phyloP scores from a whole-genome alignment of 352 stramenopile genomes.

The Elongisporangium anandrum region DNA sequence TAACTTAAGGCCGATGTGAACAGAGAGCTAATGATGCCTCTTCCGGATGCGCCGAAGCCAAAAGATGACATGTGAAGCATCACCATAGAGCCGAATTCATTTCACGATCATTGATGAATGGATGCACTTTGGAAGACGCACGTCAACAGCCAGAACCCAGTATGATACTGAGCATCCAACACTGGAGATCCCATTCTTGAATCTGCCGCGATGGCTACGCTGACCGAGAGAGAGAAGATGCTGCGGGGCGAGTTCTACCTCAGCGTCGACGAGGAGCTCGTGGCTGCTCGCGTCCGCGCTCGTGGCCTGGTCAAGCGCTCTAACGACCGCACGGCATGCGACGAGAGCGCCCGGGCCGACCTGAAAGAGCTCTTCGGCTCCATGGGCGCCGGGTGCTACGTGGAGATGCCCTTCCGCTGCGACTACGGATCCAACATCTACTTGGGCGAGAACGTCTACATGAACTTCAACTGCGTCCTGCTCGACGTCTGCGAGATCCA shows the following conservation, averaged over 20 bases:
- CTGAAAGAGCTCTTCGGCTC: conserved; percentile 39
- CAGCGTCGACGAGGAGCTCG: conserved; percentile 24
- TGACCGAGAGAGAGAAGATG: conserved; percentile 58
- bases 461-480: conserved; percentile 88
- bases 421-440: conserved; percentile 88
- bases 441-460: conserved; percentile 72
- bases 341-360: conserved; percentile 15
- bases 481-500: conserved; percentile 77
- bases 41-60: no score
- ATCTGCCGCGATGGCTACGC: conserved; percentile 7
- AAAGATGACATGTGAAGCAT: no score
- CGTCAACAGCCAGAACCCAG: no score
- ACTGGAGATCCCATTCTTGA: no score
- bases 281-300: conserved; percentile 26
- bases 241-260: conserved; percentile 56
- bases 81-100: no score
- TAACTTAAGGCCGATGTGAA: no score
- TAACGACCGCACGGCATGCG: conserved; percentile 33
- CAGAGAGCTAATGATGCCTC: no score
- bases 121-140: no score
- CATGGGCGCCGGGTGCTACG: conserved; percentile 31
- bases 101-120: no score
- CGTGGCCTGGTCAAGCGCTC: conserved; percentile 31
- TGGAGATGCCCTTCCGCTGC: conserved; percentile 85
- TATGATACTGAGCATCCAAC: no score